Evolutionary conservation across 2,329 filamentous ascomycete genomes (phyloP).

Genomic region (Fusarium domesticum): DNA sequence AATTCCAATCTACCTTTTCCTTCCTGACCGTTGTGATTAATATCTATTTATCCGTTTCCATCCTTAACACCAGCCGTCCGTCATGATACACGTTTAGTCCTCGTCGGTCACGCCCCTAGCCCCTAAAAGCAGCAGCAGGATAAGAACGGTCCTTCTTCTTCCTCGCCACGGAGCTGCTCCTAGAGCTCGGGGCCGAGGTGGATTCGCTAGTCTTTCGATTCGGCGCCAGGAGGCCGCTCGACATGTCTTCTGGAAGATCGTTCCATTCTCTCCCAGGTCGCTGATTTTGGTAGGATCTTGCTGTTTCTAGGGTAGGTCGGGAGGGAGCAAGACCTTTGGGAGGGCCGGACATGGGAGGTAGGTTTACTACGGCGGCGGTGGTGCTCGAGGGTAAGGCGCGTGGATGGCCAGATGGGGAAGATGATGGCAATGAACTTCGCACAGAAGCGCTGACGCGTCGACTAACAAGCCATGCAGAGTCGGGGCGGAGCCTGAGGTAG

Average conservation of each 20-base stretch:
- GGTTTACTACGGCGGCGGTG: conserved; percentile 33
- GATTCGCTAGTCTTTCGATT: conserved; percentile 32
- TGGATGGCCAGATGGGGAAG: conserved; percentile 15
- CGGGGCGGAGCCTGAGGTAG: conserved; percentile 60
- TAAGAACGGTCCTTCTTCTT: conserved; percentile 62
- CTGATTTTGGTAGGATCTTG: conserved; percentile 56
- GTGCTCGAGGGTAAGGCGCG: conserved; percentile 23
- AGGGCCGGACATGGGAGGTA: conserved; percentile 29
- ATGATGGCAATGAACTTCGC: conserved; percentile 18
- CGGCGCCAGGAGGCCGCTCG: conserved; percentile 33
- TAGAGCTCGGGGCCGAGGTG: conserved; percentile 47
- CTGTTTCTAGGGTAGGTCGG: conserved; percentile 28
- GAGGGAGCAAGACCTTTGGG: conserved; percentile 19
- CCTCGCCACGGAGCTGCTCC: conserved; percentile 52
- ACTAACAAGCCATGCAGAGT: conserved; percentile 59
- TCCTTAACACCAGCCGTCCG: conserved; percentile 12
- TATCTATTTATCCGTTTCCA: background rate
- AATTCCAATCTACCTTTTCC: background rate
- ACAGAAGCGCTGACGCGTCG: conserved; percentile 39
- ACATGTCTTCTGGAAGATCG: conserved; percentile 61
- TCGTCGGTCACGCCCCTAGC: conserved; percentile 21
- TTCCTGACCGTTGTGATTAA: background rate
- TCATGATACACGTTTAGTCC: background rate
- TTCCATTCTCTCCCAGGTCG: conserved; percentile 64
- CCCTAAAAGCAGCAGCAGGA: conserved; percentile 59